phyloP scores from a whole-genome alignment of 768 basidiomycete genomes.

The Suillus hirtellus region DNA sequence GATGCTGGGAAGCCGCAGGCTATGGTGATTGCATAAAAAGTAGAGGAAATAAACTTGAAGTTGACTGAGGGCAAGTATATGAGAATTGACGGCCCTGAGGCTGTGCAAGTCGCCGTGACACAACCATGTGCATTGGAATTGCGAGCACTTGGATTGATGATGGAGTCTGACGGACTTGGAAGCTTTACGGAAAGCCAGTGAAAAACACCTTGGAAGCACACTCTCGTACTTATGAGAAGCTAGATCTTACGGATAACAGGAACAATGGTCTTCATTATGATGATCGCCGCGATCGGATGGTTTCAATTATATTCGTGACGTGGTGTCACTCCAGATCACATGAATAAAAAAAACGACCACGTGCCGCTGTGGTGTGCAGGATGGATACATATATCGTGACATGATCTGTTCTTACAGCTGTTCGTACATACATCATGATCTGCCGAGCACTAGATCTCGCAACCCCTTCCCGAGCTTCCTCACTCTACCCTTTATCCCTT shows the following conservation, averaged over 20 bases:
- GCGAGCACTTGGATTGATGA: not conserved
- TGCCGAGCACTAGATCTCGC: constrained; percentile 33
- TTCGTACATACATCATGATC: constrained; percentile 16
- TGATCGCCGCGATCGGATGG: not conserved
- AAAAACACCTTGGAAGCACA: not conserved
- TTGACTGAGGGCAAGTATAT: constrained; percentile 17
- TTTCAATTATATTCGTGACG: not conserved
- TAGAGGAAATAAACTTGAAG: constrained; percentile 22
- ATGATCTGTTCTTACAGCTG: constrained; percentile 4
- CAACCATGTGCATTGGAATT: not conserved
- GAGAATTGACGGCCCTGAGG: constrained; percentile 1
- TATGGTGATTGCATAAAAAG: constrained; percentile 11
- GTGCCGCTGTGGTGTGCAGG: not conserved
- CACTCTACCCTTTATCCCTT: constrained; percentile 26
- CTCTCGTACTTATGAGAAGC: not conserved
- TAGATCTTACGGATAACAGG: not conserved
- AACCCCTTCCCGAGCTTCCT: constrained; percentile 32
- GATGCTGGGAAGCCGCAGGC: constrained; percentile 10
- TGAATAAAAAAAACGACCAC: not conserved
- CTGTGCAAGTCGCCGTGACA: constrained; percentile 9
- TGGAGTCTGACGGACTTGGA: constrained; percentile 5
- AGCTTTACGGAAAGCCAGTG: not conserved
- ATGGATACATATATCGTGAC: not conserved
- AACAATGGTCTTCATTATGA: not conserved
- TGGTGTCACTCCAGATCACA: constrained; percentile 4